Evolutionary conservation across 2,329 filamentous ascomycete genomes (phyloP).

Genomic region (Microdochium trichocladiopsis): DNA sequence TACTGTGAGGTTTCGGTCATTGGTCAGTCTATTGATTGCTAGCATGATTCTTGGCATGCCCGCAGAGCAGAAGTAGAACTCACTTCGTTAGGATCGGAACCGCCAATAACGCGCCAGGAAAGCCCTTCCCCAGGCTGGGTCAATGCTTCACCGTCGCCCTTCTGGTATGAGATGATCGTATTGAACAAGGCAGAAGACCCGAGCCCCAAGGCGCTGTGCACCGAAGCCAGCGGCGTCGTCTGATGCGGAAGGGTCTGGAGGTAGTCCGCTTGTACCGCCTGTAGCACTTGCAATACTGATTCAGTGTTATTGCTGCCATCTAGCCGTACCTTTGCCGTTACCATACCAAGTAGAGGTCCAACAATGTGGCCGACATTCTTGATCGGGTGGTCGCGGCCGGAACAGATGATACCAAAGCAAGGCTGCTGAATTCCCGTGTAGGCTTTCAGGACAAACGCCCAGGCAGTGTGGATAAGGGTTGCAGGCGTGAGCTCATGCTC

Average conservation of each 20-base stretch:
- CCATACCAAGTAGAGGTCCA: not conserved
- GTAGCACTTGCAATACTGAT: not conserved
- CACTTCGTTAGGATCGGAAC: not conserved
- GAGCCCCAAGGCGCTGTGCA: slow-evolving; percentile 2
- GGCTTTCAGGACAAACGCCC: not conserved
- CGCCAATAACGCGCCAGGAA: not conserved
- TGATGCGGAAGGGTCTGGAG: slow-evolving; percentile 5
- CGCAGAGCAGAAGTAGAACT: not conserved
- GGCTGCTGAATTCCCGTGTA: not conserved
- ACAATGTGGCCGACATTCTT: not conserved
- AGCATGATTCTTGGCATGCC: not conserved
- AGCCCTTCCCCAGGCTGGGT: not conserved
- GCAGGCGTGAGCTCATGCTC: not conserved
- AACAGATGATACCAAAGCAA: not conserved
- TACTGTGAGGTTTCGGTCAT: not conserved
- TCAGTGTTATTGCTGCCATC: not conserved
- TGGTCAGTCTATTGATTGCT: not conserved
- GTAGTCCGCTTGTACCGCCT: slow-evolving; percentile 3
- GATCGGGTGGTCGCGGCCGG: not conserved
- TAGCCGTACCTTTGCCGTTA: not conserved
- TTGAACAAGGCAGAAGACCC: slow-evolving; percentile 4
- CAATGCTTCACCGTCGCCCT: not conserved
- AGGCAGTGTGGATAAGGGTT: not conserved
- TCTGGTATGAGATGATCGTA: slow-evolving; percentile 6
- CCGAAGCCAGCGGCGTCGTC: slow-evolving; percentile 4